Evolutionary conservation across 2,329 filamentous ascomycete genomes (phyloP), one percentile per base, ranked within the genome.

Genomic region (Monosporascus sp.): DNA sequence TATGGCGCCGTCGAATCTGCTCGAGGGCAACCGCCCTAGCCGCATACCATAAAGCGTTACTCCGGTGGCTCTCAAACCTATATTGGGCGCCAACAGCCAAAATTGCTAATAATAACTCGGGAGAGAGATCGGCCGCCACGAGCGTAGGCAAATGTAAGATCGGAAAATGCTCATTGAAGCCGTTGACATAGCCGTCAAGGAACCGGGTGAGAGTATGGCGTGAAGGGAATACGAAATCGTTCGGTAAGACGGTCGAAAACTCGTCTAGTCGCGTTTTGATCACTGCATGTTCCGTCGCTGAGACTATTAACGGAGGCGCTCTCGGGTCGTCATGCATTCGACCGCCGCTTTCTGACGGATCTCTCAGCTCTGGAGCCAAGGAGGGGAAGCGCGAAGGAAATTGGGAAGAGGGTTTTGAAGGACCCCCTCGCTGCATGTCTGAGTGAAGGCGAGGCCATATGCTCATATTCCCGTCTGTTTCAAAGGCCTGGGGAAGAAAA

Each of bases 121-220:
- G 80, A 0, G 85, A 81, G n/a, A 83, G 77, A n/a, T 84, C 80
- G 7, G 79, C 79, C 0, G 85, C 78, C 2, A 77, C 75, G 47
- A 89, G 74, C 0, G 86, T 89, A 0, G 87, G 82, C 5, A 88
- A 71, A 64, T 91, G 87, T 27, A 90, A 72, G 56, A 89, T 78
- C 0, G 78, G 78, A 0, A 81, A 63, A 55, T 80, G 75, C 50
- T 80, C 77, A 52, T 81, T 78, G 54, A 89, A 88, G 0, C 86
- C 85, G 54, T 78, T 81, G 51, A 88, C 80, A 60, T 88, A 90
- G 1, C 85, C 86, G 54, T 87, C 85, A 35, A 89, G 69, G 57
- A 89, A 89, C 37, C 87, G 73, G 3, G 83, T 85, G 27, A 89
- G 66, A 0, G 87, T 87, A 59, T 88, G 79, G 3, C 86, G 79